A percentile compares a stretch with the other conserved stretches of the same genome.
Conservation (phyloP, 805 yeast genomes). For the Saccharomyces kudriavzevii region DNA sequence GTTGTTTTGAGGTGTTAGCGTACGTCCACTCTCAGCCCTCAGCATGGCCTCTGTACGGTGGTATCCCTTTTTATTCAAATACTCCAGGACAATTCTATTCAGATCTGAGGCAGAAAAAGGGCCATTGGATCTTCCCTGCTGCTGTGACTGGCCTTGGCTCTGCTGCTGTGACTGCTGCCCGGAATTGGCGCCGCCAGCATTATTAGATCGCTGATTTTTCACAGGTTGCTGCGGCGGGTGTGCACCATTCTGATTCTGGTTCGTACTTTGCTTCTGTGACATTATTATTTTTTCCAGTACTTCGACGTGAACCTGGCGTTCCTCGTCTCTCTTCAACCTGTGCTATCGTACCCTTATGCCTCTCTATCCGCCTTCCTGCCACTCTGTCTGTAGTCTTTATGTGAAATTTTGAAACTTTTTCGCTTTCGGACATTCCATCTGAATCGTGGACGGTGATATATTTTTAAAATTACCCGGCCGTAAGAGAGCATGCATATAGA, state of each 20-base stretch:
- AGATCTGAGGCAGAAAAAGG: slow-evolving; percentile 72
- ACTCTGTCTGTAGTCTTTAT: background rate
- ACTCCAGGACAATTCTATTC: slow-evolving; percentile 86
- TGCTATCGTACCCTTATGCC: background rate
- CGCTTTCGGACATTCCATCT: background rate
- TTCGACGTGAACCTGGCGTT: background rate
- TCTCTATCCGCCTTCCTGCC: background rate
- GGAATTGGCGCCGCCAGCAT: background rate
- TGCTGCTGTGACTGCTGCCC: background rate
- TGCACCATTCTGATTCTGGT: slow-evolving; percentile 1
- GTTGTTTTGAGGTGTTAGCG: slow-evolving; percentile 43
- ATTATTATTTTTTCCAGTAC: background rate
- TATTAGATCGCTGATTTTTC: background rate
- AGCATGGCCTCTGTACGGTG: slow-evolving; percentile 90
- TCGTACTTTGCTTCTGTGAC: slow-evolving; percentile 4
- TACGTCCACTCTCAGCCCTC: slow-evolving; percentile 72
- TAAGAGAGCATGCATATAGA: background rate
- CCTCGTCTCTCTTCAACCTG: background rate
- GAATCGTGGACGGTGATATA: background rate
- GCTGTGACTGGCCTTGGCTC: slow-evolving; percentile 2
- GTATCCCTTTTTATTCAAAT: slow-evolving; percentile 87
- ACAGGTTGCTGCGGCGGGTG: background rate
- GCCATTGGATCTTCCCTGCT: slow-evolving; percentile 14
- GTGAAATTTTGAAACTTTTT: background rate
- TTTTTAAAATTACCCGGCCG: background rate